phyloP scores from a whole-genome alignment of 768 basidiomycete genomes.

The Serendipita indica region DNA sequence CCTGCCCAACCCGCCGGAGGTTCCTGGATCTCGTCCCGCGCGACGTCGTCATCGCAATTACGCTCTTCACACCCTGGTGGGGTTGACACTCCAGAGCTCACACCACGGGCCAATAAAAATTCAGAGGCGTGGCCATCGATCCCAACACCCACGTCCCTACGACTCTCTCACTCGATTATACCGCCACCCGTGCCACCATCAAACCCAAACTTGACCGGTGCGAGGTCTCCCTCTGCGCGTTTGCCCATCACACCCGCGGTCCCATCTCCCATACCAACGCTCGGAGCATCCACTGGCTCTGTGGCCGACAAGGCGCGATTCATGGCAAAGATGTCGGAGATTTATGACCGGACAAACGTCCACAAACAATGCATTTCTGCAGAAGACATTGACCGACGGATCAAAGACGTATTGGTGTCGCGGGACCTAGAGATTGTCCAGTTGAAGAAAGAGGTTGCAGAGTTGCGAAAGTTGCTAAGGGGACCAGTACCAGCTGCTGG shows the following conservation, averaged over 20 bases:
- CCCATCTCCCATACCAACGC: neutral
- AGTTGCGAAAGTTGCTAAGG: neutral
- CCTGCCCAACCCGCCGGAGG: neutral
- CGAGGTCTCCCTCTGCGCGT: neutral
- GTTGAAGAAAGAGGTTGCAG: neutral
- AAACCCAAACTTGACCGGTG: neutral
- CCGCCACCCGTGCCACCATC: neutral
- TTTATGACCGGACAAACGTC: neutral
- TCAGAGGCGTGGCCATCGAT: neutral
- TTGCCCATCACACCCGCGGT: slow-evolving; percentile 1
- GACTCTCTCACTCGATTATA: neutral
- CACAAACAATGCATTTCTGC: neutral
- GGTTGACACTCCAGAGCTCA: neutral
- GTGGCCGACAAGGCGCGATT: slow-evolving; percentile 1
- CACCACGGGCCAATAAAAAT: neutral
- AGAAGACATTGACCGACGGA: neutral
- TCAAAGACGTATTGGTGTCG: neutral
- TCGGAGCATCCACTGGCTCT: neutral
- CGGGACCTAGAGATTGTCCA: neutral
- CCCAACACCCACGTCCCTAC: slow-evolving; percentile 1
- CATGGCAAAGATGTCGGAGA: slow-evolving; percentile 8
- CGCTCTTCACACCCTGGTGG: neutral
- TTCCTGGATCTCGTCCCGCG: neutral
- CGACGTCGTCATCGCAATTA: neutral
- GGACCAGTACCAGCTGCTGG: neutral